These are phyloP conservation scores for Exophiala sideris DNA, from an alignment of 2,329 filamentous ascomycete genomes.

Conservation along the genomic window DNA sequence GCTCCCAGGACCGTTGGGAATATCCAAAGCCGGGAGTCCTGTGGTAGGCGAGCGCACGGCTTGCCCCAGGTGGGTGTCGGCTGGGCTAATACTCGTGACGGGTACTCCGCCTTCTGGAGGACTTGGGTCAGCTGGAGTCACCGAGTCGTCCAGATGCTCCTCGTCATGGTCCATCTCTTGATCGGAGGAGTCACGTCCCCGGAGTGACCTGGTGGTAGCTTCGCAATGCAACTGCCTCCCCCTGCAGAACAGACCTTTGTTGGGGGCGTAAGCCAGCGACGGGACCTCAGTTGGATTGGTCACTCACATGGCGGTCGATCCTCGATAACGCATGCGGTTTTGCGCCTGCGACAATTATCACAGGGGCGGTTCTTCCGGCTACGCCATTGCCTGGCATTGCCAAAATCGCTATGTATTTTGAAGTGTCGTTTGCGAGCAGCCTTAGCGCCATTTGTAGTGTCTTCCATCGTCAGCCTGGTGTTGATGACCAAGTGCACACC, in stretches of 20 bases:
- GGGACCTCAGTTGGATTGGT: background rate
- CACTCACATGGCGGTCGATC: slow-evolving; percentile 45
- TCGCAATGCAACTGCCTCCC: slow-evolving; percentile 28
- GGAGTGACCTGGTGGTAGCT: slow-evolving; percentile 26
- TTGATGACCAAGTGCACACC: background rate
- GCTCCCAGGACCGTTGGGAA: background rate
- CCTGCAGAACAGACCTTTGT: slow-evolving; percentile 31
- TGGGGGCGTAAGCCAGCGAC: background rate
- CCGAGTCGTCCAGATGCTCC: slow-evolving; percentile 1
- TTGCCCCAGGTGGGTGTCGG: background rate
- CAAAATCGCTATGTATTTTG: slow-evolving; percentile 20
- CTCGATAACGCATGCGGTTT: slow-evolving; percentile 49
- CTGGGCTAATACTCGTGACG: slow-evolving; percentile 11
- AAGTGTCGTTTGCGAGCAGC: slow-evolving; percentile 16
- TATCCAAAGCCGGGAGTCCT: background rate
- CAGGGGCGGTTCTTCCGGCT: slow-evolving; percentile 49
- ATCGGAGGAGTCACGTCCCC: slow-evolving; percentile 9
- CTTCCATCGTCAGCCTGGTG: slow-evolving; percentile 6
- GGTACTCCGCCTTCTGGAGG: background rate
- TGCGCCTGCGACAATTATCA: slow-evolving; percentile 45
- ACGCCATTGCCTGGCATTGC: slow-evolving; percentile 25
- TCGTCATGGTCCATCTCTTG: slow-evolving; percentile 11
- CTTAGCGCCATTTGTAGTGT: background rate
- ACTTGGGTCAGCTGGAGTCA: background rate
- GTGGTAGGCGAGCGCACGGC: slow-evolving; percentile 6